A percentile compares a stretch with the other conserved stretches of the same genome.
Conservation (phyloP, 495 filamentous ascomycete genomes). For the Podospora pseudoanserina region DNA sequence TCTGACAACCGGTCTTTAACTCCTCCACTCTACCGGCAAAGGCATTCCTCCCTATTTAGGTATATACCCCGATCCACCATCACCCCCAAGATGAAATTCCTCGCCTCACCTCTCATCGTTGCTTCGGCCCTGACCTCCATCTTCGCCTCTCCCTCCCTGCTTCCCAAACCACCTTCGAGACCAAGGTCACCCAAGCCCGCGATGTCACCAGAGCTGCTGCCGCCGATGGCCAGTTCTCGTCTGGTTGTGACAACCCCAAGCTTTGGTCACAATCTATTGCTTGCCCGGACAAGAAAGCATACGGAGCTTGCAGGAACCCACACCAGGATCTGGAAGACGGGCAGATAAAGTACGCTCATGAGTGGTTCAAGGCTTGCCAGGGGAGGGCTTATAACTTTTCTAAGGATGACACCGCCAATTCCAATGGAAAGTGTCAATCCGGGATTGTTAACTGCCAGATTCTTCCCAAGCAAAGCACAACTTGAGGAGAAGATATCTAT, state of each 20-base stretch:
- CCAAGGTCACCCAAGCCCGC: neutral
- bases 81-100: neutral
- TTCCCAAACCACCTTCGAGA: neutral
- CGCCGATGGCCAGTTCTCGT: neutral
- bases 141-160: neutral
- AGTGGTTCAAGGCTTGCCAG: constrained; percentile 3
- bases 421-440: neutral
- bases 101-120: neutral
- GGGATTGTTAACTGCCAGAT: neutral
- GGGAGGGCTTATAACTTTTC: neutral
- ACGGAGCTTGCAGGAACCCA: neutral
- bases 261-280: neutral
- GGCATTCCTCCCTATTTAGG: neutral
- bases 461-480: neutral
- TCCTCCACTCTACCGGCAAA: neutral
- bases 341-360: neutral
- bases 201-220: neutral
- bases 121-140: neutral
- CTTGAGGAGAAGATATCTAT: neutral
- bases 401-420: neutral
- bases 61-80: neutral
- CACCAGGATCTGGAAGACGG: neutral
- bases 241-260: neutral
- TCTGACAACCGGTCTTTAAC: neutral
- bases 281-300: neutral